Percentiles rank a stretch among this genome's conserved stretches.
phyloP scores from a whole-genome alignment of 2,329 filamentous ascomycete species.

The Aspergillus sp. region DNA sequence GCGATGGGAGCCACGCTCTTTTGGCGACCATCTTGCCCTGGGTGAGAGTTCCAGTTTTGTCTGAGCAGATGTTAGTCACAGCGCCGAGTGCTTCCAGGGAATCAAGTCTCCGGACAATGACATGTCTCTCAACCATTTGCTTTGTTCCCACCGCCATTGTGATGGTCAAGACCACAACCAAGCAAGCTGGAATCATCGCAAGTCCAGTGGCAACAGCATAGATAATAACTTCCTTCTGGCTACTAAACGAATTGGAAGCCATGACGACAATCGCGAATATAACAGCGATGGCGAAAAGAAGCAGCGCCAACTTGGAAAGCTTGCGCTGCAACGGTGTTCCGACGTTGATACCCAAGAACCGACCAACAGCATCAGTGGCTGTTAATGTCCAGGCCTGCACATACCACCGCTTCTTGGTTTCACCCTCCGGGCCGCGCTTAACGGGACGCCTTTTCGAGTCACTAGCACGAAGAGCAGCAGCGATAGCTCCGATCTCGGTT shows the following conservation, averaged over 20 bases:
- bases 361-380: constrained; percentile 57
- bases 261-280: constrained; percentile 69
- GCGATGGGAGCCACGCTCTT: constrained; percentile 58
- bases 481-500: constrained; percentile 66
- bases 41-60: constrained; percentile 62
- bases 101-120: constrained; percentile 59
- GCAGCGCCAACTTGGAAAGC: constrained; percentile 65
- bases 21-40: constrained; percentile 65
- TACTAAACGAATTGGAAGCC: constrained; percentile 60
- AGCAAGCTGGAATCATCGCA: constrained; percentile 62
- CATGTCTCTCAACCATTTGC: constrained; percentile 56
- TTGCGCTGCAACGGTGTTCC: constrained; percentile 70
- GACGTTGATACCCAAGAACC: constrained; percentile 66
- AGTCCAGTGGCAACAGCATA: constrained; percentile 62
- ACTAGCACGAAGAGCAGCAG: constrained; percentile 61
- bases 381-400: constrained; percentile 54
- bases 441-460: constrained; percentile 54
- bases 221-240: constrained; percentile 61
- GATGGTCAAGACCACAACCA: constrained; percentile 67
- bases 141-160: constrained; percentile 65
- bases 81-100: constrained; percentile 62
- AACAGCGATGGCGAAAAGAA: constrained; percentile 67
- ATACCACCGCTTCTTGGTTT: constrained; percentile 55
- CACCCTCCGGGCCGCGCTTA: constrained; percentile 51
- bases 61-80: constrained; percentile 60